A percentile compares a stretch with the other conserved stretches of the same genome.
Conservation (phyloP, 352 stramenopile genomes). For the Phytopythium vexans region DNA sequence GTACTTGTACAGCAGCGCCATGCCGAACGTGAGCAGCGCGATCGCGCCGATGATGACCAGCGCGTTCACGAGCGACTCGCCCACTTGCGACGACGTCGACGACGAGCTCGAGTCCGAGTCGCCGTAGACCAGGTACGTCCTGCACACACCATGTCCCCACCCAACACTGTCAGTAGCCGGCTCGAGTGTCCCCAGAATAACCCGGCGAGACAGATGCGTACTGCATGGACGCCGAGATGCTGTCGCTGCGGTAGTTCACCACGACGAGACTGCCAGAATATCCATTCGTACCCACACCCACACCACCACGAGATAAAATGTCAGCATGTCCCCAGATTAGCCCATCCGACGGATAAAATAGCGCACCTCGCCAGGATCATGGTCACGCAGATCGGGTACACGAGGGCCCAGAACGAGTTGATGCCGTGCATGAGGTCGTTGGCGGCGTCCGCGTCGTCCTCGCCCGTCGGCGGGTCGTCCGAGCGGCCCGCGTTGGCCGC, state of each 20-base stretch:
- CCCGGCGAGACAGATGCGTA: constrained; percentile 14
- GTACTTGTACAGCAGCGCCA: constrained; percentile 89
- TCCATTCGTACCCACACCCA: too few relatives aligned
- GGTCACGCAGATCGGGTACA: constrained; percentile 78
- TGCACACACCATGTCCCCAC: constrained; percentile 1
- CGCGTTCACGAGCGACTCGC: constrained; percentile 82
- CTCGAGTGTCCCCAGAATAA: background rate
- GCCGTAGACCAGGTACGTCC: constrained; percentile 79
- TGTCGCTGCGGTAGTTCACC: constrained; percentile 80
- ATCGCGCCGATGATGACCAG: constrained; percentile 89
- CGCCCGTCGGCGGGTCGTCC: background rate
- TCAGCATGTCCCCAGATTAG: background rate
- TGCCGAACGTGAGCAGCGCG: constrained; percentile 81
- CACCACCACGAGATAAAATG: background rate
- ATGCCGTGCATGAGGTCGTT: constrained; percentile 85
- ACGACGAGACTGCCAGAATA: constrained; percentile 79
- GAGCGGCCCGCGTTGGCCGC: background rate
- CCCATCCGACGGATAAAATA: too few relatives aligned
- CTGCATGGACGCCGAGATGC: constrained; percentile 78
- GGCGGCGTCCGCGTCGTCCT: constrained; percentile 28
- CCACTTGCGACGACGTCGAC: constrained; percentile 37
- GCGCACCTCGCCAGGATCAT: constrained; percentile 74
- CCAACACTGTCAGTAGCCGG: background rate
- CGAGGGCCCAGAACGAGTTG: constrained; percentile 86
- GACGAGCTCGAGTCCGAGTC: constrained; percentile 40